These are phyloP conservation scores for Shiraia sp. DNA, from an alignment of 2,329 filamentous ascomycete genomes.

Conservation along the genomic window DNA sequence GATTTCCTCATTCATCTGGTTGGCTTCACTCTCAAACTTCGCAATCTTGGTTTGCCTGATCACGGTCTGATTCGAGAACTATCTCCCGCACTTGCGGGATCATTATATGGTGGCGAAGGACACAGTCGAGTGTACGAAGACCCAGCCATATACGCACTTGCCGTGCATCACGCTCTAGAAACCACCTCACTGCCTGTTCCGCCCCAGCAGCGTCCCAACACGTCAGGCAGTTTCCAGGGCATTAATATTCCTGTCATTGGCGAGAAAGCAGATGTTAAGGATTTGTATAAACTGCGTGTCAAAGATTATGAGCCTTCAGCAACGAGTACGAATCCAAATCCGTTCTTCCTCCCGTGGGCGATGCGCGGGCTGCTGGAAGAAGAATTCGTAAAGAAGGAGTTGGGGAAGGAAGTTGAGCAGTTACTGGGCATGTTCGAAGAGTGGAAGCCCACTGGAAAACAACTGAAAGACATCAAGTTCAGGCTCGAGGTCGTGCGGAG, in stretches of 20 bases:
- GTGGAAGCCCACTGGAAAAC: constrained; percentile 90
- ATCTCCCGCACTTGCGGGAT: constrained; percentile 84
- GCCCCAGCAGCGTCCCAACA: constrained; percentile 22
- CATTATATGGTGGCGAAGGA: constrained; percentile 87
- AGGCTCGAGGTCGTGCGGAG: constrained; percentile 88
- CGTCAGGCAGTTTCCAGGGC: constrained; percentile 30
- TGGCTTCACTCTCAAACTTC: constrained; percentile 88
- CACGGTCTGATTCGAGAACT: constrained; percentile 92
- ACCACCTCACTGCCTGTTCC: constrained; percentile 46
- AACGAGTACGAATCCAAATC: constrained; percentile 62
- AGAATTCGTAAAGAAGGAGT: constrained; percentile 80
- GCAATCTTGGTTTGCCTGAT: constrained; percentile 89
- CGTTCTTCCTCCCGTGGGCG: constrained; percentile 91
- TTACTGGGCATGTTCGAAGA: constrained; percentile 87
- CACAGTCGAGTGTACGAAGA: constrained; percentile 95
- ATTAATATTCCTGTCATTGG: constrained; percentile 38
- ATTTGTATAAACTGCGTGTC: constrained; percentile 35
- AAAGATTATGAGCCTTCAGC: constrained; percentile 37
- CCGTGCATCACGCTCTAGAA: constrained; percentile 53
- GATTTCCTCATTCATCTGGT: constrained; percentile 94
- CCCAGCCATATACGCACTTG: constrained; percentile 73
- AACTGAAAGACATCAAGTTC: constrained; percentile 94
- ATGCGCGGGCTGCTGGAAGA: constrained; percentile 94
- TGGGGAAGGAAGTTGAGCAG: constrained; percentile 75
- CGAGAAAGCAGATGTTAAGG: constrained; percentile 26